These are phyloP conservation scores for Colletotrichum sp. DNA, from an alignment of 2,329 filamentous ascomycete genomes.

Conservation along the genomic window DNA sequence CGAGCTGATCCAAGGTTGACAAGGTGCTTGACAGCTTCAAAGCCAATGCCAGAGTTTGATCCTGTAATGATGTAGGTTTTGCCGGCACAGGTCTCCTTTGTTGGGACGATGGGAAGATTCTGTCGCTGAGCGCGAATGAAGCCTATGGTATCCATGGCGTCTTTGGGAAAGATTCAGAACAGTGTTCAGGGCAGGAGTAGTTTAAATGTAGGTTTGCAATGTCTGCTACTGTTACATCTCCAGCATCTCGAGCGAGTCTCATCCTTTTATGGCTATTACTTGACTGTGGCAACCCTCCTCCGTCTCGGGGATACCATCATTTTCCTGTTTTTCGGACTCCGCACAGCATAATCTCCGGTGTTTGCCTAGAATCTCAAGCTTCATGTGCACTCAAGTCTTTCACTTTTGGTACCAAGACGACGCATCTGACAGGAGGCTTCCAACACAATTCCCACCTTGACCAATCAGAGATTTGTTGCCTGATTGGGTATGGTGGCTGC, in stretches of 20 bases:
- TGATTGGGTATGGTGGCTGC: background rate
- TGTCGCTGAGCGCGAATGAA: background rate
- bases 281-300: background rate
- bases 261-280: background rate
- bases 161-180: fast-evolving
- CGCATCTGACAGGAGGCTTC: background rate
- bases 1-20: background rate
- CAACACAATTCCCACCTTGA: background rate
- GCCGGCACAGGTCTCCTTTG: background rate
- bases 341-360: background rate
- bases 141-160: background rate
- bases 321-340: background rate
- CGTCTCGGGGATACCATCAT: background rate
- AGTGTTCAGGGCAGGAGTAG: background rate
- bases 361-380: background rate
- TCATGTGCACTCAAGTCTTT: background rate
- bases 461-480: background rate
- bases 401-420: background rate
- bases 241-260: background rate
- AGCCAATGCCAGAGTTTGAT: background rate
- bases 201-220: background rate
- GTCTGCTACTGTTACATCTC: background rate
- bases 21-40: background rate
- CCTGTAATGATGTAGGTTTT: background rate
- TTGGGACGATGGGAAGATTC: background rate